phyloP scores from a whole-genome alignment of 352 stramenopile genomes.

The Phytophthora parvispora region DNA sequence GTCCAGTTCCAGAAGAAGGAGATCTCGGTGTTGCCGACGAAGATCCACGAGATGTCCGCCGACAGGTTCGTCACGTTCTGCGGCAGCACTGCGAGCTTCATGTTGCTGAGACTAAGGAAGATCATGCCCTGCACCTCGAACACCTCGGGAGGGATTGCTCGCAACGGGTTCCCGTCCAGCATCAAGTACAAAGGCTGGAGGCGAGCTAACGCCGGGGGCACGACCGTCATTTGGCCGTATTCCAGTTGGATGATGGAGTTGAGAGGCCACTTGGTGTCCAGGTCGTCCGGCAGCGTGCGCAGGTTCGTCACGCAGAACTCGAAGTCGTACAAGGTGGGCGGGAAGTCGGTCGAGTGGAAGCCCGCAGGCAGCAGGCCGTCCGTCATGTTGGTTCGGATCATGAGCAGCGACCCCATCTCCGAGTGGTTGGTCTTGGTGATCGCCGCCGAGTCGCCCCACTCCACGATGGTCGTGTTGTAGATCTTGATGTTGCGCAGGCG shows the following conservation, averaged over 20 bases:
- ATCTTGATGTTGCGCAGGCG: not conserved
- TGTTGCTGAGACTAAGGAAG: conserved; percentile 17
- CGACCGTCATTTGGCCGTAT: conserved; percentile 11
- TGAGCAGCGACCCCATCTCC: not conserved
- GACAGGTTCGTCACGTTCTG: conserved; percentile 19
- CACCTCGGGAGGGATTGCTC: conserved; percentile 14
- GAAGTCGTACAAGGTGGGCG: not conserved
- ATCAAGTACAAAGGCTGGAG: conserved; percentile 31
- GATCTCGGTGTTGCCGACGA: conserved; percentile 12
- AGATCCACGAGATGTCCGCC: not conserved
- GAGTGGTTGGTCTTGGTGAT: not conserved
- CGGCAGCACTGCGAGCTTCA: conserved; percentile 17
- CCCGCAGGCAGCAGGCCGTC: not conserved
- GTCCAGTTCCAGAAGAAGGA: conserved; percentile 23
- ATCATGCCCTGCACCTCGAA: conserved; percentile 18
- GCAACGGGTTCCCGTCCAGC: conserved; percentile 34
- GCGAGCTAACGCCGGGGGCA: conserved; percentile 16
- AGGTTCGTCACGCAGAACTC: not conserved
- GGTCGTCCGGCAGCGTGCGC: not conserved
- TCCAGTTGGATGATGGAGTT: conserved; percentile 24
- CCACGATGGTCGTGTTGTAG: not conserved
- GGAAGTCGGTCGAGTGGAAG: not conserved
- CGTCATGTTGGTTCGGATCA: not conserved
- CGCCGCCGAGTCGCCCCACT: not conserved
- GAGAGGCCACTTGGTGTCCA: conserved; percentile 31